Evolutionary conservation across 805 yeast species (phyloP), one percentile per base, ranked within the genome.

Genomic region (Tetrapisispora namnaoensis): DNA sequence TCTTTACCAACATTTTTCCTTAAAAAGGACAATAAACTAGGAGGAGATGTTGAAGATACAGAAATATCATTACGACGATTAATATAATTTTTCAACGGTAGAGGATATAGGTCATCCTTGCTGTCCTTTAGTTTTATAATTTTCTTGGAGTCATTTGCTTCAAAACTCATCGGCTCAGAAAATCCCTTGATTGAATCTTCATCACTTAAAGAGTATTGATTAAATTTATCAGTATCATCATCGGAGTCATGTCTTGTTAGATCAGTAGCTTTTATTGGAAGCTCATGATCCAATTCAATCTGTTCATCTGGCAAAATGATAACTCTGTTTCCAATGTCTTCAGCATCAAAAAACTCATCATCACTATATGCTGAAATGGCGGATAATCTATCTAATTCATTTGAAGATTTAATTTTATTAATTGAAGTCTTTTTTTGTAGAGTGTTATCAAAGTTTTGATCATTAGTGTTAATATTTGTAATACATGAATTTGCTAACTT

Each of bases 1-100:
- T 91, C 98, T 60, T 90, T 91, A 20, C 97, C 97, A 11, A 91
- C 93, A 56, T 88, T 89, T 64, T 90, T 90, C 50, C 96, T 76
- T 45, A 93, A 73, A 57, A 89, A 79, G 1, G 87, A 76, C 48
- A 91, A 70, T 35, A 91, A 66, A 53, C 93, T 83, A 11, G 96
- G 96, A 2, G 98, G 98, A 0, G 79, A 69, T 34, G 80, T 74
- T 0, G 69, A 71, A 47, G 86, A 76, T n/a, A 70, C 70, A 3
- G 73, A 74, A 16, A 90, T 72, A 50, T 78, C 84, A 27, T 66
- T 63, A 50, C 89, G 75, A 51, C 95, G 76, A 27, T 63, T 56
- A 4, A 83, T 70, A 0, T 61, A 60, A n/a, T 59, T 47, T 2
- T 22, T 34, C 21, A 48, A 44, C 0, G 90, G 86, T 43, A 90